These are phyloP conservation scores for Tricholoma furcatifolium DNA, from an alignment of 768 basidiomycete genomes.

Conservation along the genomic window DNA sequence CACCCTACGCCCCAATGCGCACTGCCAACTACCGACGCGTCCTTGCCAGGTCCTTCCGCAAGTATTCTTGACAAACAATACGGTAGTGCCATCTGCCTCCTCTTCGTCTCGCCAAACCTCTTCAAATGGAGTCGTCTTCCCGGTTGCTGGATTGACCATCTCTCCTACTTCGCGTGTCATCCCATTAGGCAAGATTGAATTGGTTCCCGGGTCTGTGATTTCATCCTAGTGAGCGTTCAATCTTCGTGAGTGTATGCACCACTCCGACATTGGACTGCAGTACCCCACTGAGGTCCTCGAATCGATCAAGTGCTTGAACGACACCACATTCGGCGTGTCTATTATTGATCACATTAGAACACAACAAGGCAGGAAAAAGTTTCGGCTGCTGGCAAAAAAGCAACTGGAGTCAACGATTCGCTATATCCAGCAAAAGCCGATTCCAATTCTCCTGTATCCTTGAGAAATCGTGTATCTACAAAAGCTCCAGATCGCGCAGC, in stretches of 20 bases:
- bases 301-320: slow-evolving; percentile 31
- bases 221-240: slow-evolving; percentile 3
- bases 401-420: slow-evolving; percentile 19
- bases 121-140: slow-evolving; percentile 26
- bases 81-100: slow-evolving; percentile 2
- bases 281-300: slow-evolving; percentile 27
- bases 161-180: slow-evolving; percentile 29
- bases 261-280: neutral
- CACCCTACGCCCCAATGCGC: slow-evolving; percentile 12
- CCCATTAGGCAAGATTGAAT: slow-evolving; percentile 25
- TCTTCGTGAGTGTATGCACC: neutral
- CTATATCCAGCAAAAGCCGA: slow-evolving; percentile 41
- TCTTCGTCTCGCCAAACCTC: slow-evolving; percentile 33
- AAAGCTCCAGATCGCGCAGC: slow-evolving; percentile 28
- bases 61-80: slow-evolving; percentile 15
- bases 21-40: slow-evolving; percentile 16
- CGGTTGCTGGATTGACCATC: slow-evolving; percentile 33
- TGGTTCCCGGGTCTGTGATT: slow-evolving; percentile 24
- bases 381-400: neutral
- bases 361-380: no score
- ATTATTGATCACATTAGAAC: neutral
- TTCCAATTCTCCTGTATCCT: slow-evolving; percentile 25
- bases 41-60: slow-evolving; percentile 16
- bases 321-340: slow-evolving; percentile 20
- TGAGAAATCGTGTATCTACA: slow-evolving; percentile 35